Base-by-base conservation (phyloP, 306 rosid genomes). In the Macrotyloma uniflorum region DNA sequence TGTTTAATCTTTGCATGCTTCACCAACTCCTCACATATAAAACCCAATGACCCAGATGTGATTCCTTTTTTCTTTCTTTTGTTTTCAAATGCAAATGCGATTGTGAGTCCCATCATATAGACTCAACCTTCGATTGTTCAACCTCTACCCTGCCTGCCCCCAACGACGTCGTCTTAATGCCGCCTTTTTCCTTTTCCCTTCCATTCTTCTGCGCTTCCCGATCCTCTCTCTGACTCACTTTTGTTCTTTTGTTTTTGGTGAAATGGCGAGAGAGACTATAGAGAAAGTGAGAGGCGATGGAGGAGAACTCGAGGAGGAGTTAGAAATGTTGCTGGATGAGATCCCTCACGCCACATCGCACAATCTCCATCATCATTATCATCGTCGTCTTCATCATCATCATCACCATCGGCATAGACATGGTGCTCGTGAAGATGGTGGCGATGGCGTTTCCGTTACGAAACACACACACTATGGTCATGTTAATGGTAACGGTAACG, bases 1-100 rank as follows among this genome's bases (percentile, higher is more conserved):
- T 51, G 82, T 82, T 84, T 70, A 84, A 84, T 82, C 87, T 82
- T 88, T 88, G 90, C 92, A 88, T 86, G 92, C 85, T 80, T 88
- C 82, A 86, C 85, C 92, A 77, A 84, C 85, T 65, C 47, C 68
- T 67, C 82, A 10, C 20, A 72, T 35, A 70, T 8, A 54, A 85
- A 53, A 38, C 22, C 70, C 70, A 74, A 5, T 73, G 3, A 45
- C 76, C 46, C 67, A 61, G 67, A 70, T 62, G 55, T 53, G 42
- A 66, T 66, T 4, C 28, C 2, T 1, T 64, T 45, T 42, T 51
- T 8, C 2, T 40, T 36, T 32, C 6, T 24, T 2, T 40, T 13
- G 9, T 18, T 28, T 33, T 16, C 15, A 35, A 80, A 54, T 54
- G 74, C 32, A 69, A 65, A 80, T 73, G 69, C 72, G 67, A 66